Conservation (phyloP, 202 grass and related monocot genomes). For the Musa balbisiana region DNA sequence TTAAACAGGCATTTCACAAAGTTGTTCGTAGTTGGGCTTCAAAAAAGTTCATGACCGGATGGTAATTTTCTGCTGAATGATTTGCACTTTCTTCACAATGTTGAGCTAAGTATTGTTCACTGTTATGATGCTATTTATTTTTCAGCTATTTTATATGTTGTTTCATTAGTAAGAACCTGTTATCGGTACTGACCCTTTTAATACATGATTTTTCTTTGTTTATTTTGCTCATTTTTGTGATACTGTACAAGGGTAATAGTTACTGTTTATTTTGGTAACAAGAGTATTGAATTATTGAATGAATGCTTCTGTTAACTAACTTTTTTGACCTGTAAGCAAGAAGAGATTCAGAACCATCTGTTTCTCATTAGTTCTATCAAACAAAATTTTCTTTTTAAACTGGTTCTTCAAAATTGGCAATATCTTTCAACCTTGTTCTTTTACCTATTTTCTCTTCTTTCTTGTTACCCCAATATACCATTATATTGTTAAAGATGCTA, state of each 20-base stretch:
- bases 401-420: no score
- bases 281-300: background rate
- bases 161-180: background rate
- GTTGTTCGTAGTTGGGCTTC: conserved; percentile 25
- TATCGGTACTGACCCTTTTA: background rate
- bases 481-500: no score
- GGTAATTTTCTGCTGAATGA: conserved; percentile 10
- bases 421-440: no score
- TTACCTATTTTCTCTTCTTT: no score
- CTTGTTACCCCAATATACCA: no score
- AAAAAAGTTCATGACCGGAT: conserved; percentile 30
- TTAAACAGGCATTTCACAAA: conserved; percentile 12
- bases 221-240: background rate
- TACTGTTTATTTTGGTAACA: background rate
- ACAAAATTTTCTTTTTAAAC: no score
- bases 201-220: background rate
- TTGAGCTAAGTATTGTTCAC: no score
- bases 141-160: background rate
- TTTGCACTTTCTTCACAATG: background rate
- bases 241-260: background rate
- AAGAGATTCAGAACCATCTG: no score
- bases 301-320: no score
- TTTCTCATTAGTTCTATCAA: no score
- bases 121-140: background rate
- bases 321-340: no score